Evolutionary conservation across 2,329 filamentous ascomycete species (phyloP).

Genomic region (Rhinocladiella mackenziei): DNA sequence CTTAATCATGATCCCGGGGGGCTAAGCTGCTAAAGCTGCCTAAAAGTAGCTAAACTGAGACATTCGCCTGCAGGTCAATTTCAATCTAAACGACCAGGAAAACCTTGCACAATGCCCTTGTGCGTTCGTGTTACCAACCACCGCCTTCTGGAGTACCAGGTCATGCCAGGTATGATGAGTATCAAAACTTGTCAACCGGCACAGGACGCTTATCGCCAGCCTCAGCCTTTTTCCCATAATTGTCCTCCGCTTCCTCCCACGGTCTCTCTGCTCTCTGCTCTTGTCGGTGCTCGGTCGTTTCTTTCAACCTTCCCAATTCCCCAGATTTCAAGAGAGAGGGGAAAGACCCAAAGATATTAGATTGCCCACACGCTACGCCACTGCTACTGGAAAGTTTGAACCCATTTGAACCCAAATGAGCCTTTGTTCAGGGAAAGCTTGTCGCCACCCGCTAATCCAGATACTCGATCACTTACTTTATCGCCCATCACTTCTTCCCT

Average conservation of each 20-base stretch:
- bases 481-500: too few species aligned
- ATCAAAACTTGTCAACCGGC: slow-evolving; percentile 5
- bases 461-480: too few species aligned
- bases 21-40: slow-evolving; percentile 4
- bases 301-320: neutral
- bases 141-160: too few species aligned
- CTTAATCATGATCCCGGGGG: slow-evolving; percentile 11
- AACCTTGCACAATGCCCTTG: neutral
- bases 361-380: neutral
- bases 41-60: slow-evolving; percentile 22
- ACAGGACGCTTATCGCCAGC: slow-evolving; percentile 8
- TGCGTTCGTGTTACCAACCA: neutral
- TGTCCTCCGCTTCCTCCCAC: neutral
- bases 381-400: too few species aligned
- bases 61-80: slow-evolving; percentile 9
- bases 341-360: too few species aligned
- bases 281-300: neutral
- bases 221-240: slow-evolving; percentile 12
- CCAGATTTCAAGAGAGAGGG: too few species aligned
- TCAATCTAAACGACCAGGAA: slow-evolving; percentile 2
- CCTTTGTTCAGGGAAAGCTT: too few species aligned
- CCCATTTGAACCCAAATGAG: too few species aligned
- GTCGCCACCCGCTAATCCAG: too few species aligned
- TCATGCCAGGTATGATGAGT: too few species aligned
- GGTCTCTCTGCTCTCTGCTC: neutral